phyloP scores from a whole-genome alignment of 352 stramenopile genomes.

The Globisporangium lucens region DNA sequence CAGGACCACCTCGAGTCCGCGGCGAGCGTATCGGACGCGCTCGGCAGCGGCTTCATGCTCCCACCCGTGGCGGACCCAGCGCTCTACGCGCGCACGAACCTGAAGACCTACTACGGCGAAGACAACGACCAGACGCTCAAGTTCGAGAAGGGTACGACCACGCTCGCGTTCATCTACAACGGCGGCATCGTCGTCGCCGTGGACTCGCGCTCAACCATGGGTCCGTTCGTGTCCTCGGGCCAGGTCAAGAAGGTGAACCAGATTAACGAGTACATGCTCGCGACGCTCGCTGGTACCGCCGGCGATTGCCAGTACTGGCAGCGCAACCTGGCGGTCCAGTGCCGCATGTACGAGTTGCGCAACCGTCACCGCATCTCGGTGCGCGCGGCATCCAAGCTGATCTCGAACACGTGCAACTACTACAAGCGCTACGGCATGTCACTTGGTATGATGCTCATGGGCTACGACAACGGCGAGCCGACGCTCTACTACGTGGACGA shows the following conservation, averaged over 20 bases:
- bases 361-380: constrained; percentile 99
- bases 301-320: constrained; percentile 99
- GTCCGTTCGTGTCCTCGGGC: constrained; percentile 97
- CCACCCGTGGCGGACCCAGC: constrained; percentile 87
- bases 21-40: constrained; percentile 24
- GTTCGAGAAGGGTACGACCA: constrained; percentile 99
- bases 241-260: constrained; percentile 99
- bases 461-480: constrained; percentile 97
- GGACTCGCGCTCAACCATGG: constrained; percentile 98
- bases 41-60: constrained; percentile 66
- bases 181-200: constrained; percentile 98
- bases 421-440: constrained; percentile 93
- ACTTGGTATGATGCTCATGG: constrained; percentile 99
- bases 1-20: constrained; percentile 29
- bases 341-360: constrained; percentile 97
- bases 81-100: constrained; percentile 94
- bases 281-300: constrained; percentile 98
- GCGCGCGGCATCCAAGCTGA: constrained; percentile 96
- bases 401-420: constrained; percentile 99
- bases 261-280: constrained; percentile 99
- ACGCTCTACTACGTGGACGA: constrained; percentile 99
- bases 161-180: constrained; percentile 99
- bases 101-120: constrained; percentile 96
- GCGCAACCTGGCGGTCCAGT: constrained; percentile 96
- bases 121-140: constrained; percentile 95